Base-by-base conservation (phyloP, 129 eudicot species). In the Arctium minus region DNA sequence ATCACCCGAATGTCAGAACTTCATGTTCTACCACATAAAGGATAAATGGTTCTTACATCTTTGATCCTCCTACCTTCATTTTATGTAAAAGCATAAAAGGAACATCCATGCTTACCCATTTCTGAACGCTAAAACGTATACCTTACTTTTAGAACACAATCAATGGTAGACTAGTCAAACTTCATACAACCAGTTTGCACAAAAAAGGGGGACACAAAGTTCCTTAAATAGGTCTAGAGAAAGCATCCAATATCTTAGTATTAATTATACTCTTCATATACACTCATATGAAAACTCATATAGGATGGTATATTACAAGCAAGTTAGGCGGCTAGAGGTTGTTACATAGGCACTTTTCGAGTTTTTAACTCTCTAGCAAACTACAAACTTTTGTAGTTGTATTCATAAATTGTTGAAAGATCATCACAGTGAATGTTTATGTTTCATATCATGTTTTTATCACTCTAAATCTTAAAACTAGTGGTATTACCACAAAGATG, bases 401-500 rank as follows among this genome's bases (percentile, higher is more conserved):
- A 50, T 53, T 3, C 18, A 13, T 18, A 22, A 64, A 7, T 64
- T 64, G 70, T 18, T 7, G 10, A 22, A 64, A 64, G 32, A 64
- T 64, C 32, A 2, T 64, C 12, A 22, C 22, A 8, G 70, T 64
- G 70, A 64, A 64, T 60, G 68, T n/a, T 1, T 60, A 60, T n/a
- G 22, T 60, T 17, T 1, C 27, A 7, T 60, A n/a, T 53, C 5
- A 12, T 53, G 64, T 73, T 73, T 48, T 39, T n/a, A 73, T 75
- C 6, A 48, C 69, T 48, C 65, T 64, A 50, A 48, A 32, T 74
- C 15, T 3, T 53, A 27, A 18, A 75, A 46, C 18, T 8, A 12
- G 35, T 40, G 65, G 15, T 75, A 75, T 18, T 22, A 42, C 67
- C 79, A 75, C 67, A 75, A 75, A 10, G 78, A 74, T 74, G 56